Evolutionary conservation across 1,284 basidiomycete species (phyloP).

Genomic region (Moesziomyces parantarcticus): DNA sequence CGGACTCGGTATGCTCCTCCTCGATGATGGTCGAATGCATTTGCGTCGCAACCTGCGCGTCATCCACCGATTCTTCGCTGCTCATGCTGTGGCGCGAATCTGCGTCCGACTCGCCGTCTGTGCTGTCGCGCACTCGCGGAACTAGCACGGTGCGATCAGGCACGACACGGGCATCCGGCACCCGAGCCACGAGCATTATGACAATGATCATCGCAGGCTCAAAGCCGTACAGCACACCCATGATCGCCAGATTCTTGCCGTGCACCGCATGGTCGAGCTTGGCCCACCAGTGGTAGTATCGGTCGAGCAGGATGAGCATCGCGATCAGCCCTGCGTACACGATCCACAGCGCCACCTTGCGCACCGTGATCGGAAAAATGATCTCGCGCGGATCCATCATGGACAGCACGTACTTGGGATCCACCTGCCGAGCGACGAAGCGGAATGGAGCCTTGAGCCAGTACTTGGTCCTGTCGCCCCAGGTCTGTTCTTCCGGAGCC

Average conservation of each 20-base stretch:
- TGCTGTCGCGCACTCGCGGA: conserved; percentile 13
- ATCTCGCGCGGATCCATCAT: conserved; percentile 35
- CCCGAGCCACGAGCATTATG: conserved; percentile 31
- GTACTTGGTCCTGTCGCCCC: conserved; percentile 9
- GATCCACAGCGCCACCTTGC: conserved; percentile 30
- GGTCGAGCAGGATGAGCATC: conserved; percentile 27
- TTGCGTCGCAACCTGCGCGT: conserved; percentile 4
- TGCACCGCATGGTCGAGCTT: conserved; percentile 33
- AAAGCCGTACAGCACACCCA: conserved; percentile 39
- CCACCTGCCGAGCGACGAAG: conserved; percentile 20
- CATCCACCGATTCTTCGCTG: conserved; percentile 9
- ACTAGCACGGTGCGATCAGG: conserved; percentile 38
- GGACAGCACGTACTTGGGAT: conserved; percentile 24
- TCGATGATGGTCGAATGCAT: conserved; percentile 30
- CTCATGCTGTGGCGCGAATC: conserved; percentile 9
- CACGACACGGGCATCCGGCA: conserved; percentile 23
- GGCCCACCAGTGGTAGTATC: conserved; percentile 41
- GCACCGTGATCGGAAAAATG: conserved; percentile 27
- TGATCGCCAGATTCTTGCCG: conserved; percentile 32
- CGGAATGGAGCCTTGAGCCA: conserved; percentile 12
- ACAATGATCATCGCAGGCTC: conserved; percentile 34
- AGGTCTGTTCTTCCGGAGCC: neutral
- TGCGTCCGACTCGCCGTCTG: conserved; percentile 7
- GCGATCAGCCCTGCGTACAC: conserved; percentile 33
- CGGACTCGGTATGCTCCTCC: conserved; percentile 18